Conservation (phyloP, 805 yeast species). For the Myxozyma geophila region DNA sequence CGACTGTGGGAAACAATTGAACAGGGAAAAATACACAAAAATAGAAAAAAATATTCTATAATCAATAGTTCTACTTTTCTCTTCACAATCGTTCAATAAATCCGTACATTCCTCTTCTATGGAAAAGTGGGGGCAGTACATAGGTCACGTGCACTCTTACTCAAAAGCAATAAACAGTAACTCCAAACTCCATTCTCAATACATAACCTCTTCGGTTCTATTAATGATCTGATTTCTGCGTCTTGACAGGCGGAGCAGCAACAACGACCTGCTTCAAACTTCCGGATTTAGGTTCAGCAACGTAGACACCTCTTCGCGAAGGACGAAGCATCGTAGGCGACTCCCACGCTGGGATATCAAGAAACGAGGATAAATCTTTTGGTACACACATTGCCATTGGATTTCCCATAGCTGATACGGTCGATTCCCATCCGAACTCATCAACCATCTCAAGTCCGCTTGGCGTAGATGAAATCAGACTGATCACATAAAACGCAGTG, state of each 20-base stretch:
- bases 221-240: slow-evolving; percentile 3
- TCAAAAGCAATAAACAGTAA: neutral
- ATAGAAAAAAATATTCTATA: no score
- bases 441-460: slow-evolving; percentile 87
- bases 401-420: slow-evolving; percentile 50
- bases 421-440: slow-evolving; percentile 74
- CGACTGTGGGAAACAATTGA: no score
- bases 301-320: slow-evolving; percentile 31
- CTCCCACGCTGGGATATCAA: slow-evolving; percentile 24
- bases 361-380: slow-evolving; percentile 14
- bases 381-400: slow-evolving; percentile 44
- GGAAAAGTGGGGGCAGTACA: no score
- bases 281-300: slow-evolving; percentile 20
- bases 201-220: neutral
- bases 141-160: no score
- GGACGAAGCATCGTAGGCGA: slow-evolving; percentile 23
- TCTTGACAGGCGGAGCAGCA: slow-evolving; percentile 11
- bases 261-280: slow-evolving; percentile 31
- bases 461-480: slow-evolving; percentile 68
- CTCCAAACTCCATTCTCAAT: neutral
- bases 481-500: slow-evolving; percentile 76
- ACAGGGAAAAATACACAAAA: no score
- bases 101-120: no score
- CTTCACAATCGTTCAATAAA: no score
- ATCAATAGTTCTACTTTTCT: no score